These are phyloP conservation scores for Trametes maxima DNA, from an alignment of 768 basidiomycete species.

Conservation along the genomic window DNA sequence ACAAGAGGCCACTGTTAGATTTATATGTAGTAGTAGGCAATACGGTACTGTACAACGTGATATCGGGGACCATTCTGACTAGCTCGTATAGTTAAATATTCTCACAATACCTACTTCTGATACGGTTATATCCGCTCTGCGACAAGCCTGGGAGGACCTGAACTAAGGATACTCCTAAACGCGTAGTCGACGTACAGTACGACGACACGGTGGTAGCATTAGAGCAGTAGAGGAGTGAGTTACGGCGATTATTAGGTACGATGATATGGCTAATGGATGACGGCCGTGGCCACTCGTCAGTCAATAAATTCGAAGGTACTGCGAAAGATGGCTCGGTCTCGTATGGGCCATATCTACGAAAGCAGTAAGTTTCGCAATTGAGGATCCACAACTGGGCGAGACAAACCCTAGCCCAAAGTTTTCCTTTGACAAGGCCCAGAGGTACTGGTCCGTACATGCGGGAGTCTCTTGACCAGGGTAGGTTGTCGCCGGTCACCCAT, in stretches of 20 bases:
- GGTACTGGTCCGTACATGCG: constrained; percentile 92
- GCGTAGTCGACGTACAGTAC: too few relatives aligned
- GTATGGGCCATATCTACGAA: constrained; percentile 33
- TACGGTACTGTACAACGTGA: neutral
- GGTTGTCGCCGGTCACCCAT: constrained; percentile 93
- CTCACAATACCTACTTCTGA: too few relatives aligned
- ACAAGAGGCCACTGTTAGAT: neutral
- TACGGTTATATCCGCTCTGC: too few relatives aligned
- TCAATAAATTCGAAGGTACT: constrained; percentile 35
- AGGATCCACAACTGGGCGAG: neutral
- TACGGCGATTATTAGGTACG: neutral
- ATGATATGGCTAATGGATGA: neutral
- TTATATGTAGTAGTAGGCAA: neutral
- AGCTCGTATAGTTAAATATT: too few relatives aligned
- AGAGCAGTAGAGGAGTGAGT: too few relatives aligned
- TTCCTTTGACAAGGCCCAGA: constrained; percentile 72
- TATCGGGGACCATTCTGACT: too few relatives aligned
- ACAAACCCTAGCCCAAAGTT: constrained; percentile 64
- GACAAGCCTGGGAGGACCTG: too few relatives aligned
- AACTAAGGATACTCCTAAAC: too few relatives aligned
- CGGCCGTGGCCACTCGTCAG: neutral
- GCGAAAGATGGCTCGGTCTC: constrained; percentile 31
- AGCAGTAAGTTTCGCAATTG: neutral
- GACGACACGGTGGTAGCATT: too few relatives aligned
- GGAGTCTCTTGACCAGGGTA: constrained; percentile 82